A percentile compares a stretch with the other conserved stretches of the same genome.
Evolutionary conservation across 352 stramenopile species (phyloP).

Genomic region (Pseudoperonospora humuli): DNA sequence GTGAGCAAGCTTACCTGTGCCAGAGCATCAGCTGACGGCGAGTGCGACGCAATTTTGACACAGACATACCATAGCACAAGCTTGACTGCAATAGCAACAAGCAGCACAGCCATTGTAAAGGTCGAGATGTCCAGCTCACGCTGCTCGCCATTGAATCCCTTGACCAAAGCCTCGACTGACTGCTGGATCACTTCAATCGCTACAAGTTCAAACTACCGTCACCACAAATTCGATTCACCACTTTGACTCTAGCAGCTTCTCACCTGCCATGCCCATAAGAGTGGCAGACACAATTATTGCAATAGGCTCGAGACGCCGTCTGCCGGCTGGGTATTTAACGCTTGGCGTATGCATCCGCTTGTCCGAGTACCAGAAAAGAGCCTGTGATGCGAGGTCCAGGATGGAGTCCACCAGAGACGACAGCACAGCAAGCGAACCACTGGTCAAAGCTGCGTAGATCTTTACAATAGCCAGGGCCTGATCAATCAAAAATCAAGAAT

Average conservation of each 20-base stretch:
- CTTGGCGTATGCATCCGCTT: slow-evolving; percentile 83
- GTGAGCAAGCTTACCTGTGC: slow-evolving; percentile 38
- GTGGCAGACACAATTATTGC: slow-evolving; percentile 93
- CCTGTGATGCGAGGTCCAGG: slow-evolving; percentile 91
- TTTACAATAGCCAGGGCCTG: slow-evolving; percentile 59
- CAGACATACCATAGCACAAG: slow-evolving; percentile 78
- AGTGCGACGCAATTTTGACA: slow-evolving; percentile 51
- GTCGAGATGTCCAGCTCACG: slow-evolving; percentile 62
- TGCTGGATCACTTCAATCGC: slow-evolving; percentile 94
- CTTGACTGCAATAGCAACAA: slow-evolving; percentile 75
- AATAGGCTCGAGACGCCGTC: slow-evolving; percentile 89
- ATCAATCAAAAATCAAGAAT: neutral
- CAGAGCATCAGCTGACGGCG: slow-evolving; percentile 61
- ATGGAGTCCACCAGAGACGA: slow-evolving; percentile 92
- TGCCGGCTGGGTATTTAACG: slow-evolving; percentile 91
- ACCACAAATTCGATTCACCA: neutral
- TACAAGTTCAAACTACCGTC: slow-evolving; percentile 8
- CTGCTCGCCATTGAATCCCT: slow-evolving; percentile 49
- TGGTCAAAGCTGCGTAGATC: slow-evolving; percentile 72
- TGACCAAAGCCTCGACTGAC: slow-evolving; percentile 73
- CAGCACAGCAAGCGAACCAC: slow-evolving; percentile 88
- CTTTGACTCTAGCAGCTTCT: neutral
- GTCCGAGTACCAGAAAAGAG: slow-evolving; percentile 92
- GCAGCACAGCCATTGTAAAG: slow-evolving; percentile 59
- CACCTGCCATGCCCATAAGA: slow-evolving; percentile 94